Percentiles rank a stretch among this genome's conserved stretches.
phyloP scores from a whole-genome alignment of 2,329 filamentous ascomycete genomes.

The Byssoonygena ceratinophila region DNA sequence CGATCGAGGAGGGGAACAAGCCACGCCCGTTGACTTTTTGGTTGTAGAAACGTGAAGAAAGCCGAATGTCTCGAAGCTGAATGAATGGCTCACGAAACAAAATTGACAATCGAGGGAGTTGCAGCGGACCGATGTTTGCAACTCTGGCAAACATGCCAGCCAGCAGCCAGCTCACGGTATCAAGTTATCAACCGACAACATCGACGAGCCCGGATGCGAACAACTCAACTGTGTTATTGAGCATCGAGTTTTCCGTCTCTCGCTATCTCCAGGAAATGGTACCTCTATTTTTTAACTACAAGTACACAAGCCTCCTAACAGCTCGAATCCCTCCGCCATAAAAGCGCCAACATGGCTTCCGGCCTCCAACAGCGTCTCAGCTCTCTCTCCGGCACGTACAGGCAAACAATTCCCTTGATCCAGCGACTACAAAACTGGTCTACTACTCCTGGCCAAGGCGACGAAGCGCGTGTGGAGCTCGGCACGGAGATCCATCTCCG shows the following conservation, averaged over 20 bases:
- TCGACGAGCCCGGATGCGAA: neutral
- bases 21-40: neutral
- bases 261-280: neutral
- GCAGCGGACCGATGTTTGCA: neutral
- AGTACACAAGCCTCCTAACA: neutral
- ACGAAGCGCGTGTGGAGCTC: slow-evolving; percentile 60
- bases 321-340: neutral
- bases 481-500: slow-evolving; percentile 68
- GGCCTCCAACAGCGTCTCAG: slow-evolving; percentile 41
- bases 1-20: neutral
- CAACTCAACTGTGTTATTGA: neutral
- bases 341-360: slow-evolving; percentile 28
- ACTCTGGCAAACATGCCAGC: neutral
- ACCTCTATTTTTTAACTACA: neutral
- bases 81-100: neutral
- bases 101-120: neutral
- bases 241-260: neutral
- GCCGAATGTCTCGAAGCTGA: neutral
- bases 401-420: slow-evolving; percentile 45
- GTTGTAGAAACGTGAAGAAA: neutral
- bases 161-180: no score
- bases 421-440: slow-evolving; percentile 49
- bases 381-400: slow-evolving; percentile 45
- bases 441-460: slow-evolving; percentile 53
- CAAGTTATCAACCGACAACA: neutral